A percentile compares a stretch with the other conserved stretches of the same genome.
Evolutionary conservation across 352 stramenopile species (phyloP).

Genomic region (Globisporangium megalacanthum): DNA sequence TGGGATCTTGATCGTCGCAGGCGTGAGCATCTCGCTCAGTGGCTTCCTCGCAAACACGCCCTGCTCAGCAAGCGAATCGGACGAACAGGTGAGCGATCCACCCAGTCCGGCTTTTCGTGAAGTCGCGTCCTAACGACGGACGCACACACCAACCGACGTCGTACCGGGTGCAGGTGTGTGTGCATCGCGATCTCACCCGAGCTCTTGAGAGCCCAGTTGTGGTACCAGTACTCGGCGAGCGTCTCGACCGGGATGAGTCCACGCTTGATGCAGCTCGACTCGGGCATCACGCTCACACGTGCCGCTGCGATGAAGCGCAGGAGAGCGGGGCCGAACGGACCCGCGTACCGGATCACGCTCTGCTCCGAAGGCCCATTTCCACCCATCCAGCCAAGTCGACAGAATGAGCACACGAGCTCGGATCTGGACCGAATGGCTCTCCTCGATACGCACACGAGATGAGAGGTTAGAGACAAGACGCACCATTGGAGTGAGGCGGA

Average conservation of each 20-base stretch:
- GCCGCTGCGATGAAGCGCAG: slow-evolving; percentile 36
- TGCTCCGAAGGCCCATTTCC: too few relatives aligned
- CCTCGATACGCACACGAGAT: too few relatives aligned
- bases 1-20: slow-evolving; percentile 39
- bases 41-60: slow-evolving; percentile 51
- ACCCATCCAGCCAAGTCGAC: background rate
- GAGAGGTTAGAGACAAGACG: background rate
- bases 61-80: slow-evolving; percentile 8
- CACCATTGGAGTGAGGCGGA: slow-evolving; percentile 56
- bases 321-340: slow-evolving; percentile 44
- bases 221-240: slow-evolving; percentile 62
- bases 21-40: slow-evolving; percentile 52
- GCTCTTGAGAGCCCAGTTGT: slow-evolving; percentile 66
- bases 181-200: slow-evolving; percentile 68
- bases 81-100: background rate
- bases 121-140: background rate
- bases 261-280: slow-evolving; percentile 50
- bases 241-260: slow-evolving; percentile 32
- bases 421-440: too few relatives aligned
- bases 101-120: background rate
- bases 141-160: background rate
- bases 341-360: slow-evolving; percentile 44
- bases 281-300: slow-evolving; percentile 49
- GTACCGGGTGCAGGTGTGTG: slow-evolving; percentile 52
- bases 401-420: background rate